These are phyloP conservation scores for Sporothrix brunneoviolacea DNA, from an alignment of 2,329 filamentous ascomycete genomes.

Conservation along the genomic window DNA sequence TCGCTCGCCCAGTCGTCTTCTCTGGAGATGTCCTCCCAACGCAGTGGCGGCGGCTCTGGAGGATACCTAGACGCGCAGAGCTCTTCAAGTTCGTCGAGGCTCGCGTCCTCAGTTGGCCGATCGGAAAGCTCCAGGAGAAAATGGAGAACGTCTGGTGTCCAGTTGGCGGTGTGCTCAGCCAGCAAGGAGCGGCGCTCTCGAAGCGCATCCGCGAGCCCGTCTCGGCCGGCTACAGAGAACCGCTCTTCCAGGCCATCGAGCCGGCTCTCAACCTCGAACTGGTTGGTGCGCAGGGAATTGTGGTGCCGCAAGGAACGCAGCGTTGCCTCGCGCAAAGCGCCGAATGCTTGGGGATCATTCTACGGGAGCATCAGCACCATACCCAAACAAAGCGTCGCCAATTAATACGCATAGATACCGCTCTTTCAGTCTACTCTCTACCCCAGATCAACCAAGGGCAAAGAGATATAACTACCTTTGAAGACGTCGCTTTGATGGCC, in stretches of 20 bases:
- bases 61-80: constrained; percentile 41
- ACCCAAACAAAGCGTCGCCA: too few relatives aligned
- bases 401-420: too few relatives aligned
- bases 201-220: constrained; percentile 69
- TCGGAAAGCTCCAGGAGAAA: constrained; percentile 77
- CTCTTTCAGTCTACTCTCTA: too few relatives aligned
- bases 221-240: constrained; percentile 71
- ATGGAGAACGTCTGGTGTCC: constrained; percentile 72
- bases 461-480: too few relatives aligned
- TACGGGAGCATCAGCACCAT: constrained; percentile 10
- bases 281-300: constrained; percentile 61
- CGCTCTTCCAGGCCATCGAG: constrained; percentile 76
- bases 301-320: constrained; percentile 48
- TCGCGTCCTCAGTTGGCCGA: constrained; percentile 64
- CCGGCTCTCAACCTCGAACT: constrained; percentile 61
- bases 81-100: constrained; percentile 54
- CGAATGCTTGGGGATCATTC: constrained; percentile 33
- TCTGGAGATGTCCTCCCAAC: constrained; percentile 71
- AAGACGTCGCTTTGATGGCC: constrained; percentile 49
- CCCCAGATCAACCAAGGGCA: too few relatives aligned
- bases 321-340: constrained; percentile 40
- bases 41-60: constrained; percentile 44
- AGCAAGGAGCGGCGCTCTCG: constrained; percentile 31
- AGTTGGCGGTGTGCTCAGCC: constrained; percentile 40
- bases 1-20: constrained; percentile 68